A percentile compares a stretch with the other conserved stretches of the same genome.
phyloP scores from a whole-genome alignment of 2,329 filamentous ascomycete species.

The Exophiala calicioides region DNA sequence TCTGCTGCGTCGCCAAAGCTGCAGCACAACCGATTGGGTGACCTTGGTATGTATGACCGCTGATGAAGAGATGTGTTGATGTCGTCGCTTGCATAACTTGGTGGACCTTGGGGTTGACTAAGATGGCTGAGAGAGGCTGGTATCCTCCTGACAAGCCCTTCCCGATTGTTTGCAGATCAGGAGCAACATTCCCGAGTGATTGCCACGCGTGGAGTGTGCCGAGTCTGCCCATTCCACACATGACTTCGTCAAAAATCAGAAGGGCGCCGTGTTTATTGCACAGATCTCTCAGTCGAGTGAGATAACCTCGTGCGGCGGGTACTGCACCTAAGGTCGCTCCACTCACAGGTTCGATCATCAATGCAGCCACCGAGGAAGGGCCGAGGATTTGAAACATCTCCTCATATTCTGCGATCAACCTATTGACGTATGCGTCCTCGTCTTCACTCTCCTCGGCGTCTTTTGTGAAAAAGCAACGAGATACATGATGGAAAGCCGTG shows the following conservation, averaged over 20 bases:
- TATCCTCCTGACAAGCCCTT: conserved; percentile 62
- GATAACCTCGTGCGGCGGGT: conserved; percentile 55
- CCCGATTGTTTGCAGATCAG: conserved; percentile 61
- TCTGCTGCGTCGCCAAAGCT: conserved; percentile 51
- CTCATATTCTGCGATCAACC: conserved; percentile 50
- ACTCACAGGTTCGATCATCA: conserved; percentile 52
- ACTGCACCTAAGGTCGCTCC: conserved; percentile 55
- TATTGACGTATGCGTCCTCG: conserved; percentile 42
- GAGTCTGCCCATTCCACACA: conserved; percentile 59
- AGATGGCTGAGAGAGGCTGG: conserved; percentile 55
- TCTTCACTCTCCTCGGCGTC: conserved; percentile 37
- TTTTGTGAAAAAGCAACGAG: conserved; percentile 34
- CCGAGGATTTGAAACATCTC: conserved; percentile 49
- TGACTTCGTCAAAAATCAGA: conserved; percentile 68
- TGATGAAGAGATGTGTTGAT: conserved; percentile 54
- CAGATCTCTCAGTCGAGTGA: conserved; percentile 52
- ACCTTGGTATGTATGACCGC: conserved; percentile 61
- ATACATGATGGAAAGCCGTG: conserved; percentile 24
- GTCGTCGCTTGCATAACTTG: conserved; percentile 43
- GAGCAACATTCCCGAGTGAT: conserved; percentile 45
- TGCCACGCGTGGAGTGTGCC: conserved; percentile 61
- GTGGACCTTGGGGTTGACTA: conserved; percentile 53
- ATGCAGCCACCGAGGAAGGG: conserved; percentile 48
- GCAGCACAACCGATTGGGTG: conserved; percentile 59
- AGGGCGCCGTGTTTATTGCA: conserved; percentile 67